Percentiles rank a stretch among this genome's conserved stretches.
These are phyloP conservation scores for Pichia sp. DNA, from an alignment of 1,139 yeast genomes.

Conservation along the genomic window DNA sequence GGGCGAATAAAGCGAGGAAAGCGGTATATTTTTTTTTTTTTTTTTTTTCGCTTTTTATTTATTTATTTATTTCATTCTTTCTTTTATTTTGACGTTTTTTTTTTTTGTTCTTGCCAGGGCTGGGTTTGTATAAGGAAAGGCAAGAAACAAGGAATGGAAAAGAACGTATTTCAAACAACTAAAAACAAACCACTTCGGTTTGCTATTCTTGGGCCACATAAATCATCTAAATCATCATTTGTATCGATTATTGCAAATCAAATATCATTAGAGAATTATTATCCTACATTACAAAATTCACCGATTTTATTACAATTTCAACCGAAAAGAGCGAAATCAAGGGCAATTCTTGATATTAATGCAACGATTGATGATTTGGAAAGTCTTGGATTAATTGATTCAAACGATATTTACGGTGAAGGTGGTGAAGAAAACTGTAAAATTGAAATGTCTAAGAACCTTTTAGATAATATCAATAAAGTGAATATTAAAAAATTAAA, in stretches of 20 bases:
- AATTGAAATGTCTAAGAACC: neutral
- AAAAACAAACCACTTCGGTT: slow-evolving; percentile 42
- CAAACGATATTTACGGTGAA: slow-evolving; percentile 3
- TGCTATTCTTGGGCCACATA: slow-evolving; percentile 53
- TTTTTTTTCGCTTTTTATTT: too few relatives aligned
- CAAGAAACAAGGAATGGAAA: too few relatives aligned
- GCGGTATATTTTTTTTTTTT: too few relatives aligned
- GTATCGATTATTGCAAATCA: slow-evolving; percentile 44
- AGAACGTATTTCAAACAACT: slow-evolving; percentile 24
- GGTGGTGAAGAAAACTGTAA: too few relatives aligned
- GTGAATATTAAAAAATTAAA: neutral
- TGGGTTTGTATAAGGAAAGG: too few relatives aligned
- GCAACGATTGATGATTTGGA: slow-evolving; percentile 28
- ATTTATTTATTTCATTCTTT: too few relatives aligned
- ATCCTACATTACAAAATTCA: slow-evolving; percentile 55
- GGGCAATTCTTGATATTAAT: slow-evolving; percentile 46
- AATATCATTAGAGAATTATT: slow-evolving; percentile 50
- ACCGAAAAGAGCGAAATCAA: slow-evolving; percentile 37
- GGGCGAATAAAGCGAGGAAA: too few relatives aligned
- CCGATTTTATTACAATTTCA: slow-evolving; percentile 51
- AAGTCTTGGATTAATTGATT: slow-evolving; percentile 17
- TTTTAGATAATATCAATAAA: neutral
- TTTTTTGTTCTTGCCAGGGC: too few relatives aligned
- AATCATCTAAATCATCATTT: slow-evolving; percentile 39
- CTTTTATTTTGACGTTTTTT: too few relatives aligned